phyloP scores from a whole-genome alignment of 768 basidiomycete species.

The Russula earlei region DNA sequence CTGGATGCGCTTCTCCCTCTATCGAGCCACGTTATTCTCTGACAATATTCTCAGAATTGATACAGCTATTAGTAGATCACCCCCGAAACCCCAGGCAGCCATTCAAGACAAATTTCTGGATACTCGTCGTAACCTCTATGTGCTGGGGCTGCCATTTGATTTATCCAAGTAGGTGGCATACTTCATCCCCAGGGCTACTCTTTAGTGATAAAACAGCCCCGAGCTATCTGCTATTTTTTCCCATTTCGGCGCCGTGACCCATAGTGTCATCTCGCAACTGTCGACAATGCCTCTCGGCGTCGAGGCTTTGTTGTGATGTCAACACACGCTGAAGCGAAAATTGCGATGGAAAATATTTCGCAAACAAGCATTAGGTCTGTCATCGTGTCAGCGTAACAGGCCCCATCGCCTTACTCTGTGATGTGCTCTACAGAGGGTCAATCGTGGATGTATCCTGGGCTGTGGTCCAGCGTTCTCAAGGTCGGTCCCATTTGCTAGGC shows the following conservation, averaged over 20 bases:
- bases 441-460: conserved; percentile 79
- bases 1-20: not conserved
- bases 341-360: conserved; percentile 56
- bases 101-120: conserved; percentile 32
- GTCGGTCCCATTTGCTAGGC: conserved; percentile 27
- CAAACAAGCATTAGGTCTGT: conserved; percentile 61
- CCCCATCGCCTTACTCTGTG: not conserved
- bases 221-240: conserved; percentile 58
- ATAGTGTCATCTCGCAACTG: conserved; percentile 77
- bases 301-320: conserved; percentile 82
- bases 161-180: conserved; percentile 52
- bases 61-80: conserved; percentile 15
- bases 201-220: conserved; percentile 24
- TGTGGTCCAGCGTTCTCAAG: conserved; percentile 79
- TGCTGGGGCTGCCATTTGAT: conserved; percentile 75
- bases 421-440: conserved; percentile 43
- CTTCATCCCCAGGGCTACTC: not conserved
- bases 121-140: conserved; percentile 69
- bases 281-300: conserved; percentile 74
- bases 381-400: not conserved
- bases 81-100: conserved; percentile 18
- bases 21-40: not conserved
- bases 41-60: conserved; percentile 21
- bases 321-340: conserved; percentile 57
- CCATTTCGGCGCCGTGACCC: conserved; percentile 55